Percentiles rank a stretch among this genome's conserved stretches.
Evolutionary conservation across 2,329 filamentous ascomycete genomes (phyloP).

Genomic region (Arthrobotrys entomopaga): DNA sequence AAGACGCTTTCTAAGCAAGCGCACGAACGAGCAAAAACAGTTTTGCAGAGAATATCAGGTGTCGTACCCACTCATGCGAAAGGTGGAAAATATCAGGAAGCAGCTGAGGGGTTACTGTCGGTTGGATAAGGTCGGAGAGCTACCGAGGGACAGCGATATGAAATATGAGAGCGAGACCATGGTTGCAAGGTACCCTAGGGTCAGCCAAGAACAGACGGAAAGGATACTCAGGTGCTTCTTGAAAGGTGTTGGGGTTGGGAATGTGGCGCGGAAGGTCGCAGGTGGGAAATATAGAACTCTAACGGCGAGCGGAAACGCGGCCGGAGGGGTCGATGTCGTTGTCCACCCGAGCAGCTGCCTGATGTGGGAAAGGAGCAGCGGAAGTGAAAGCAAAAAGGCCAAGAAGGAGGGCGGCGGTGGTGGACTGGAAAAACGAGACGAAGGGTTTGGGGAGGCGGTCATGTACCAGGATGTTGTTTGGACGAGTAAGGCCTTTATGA

Average conservation of each 20-base stretch:
- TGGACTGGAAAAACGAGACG: constrained; percentile 57
- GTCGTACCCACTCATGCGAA: constrained; percentile 46
- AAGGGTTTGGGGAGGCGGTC: constrained; percentile 64
- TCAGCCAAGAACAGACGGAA: constrained; percentile 62
- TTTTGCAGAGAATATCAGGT: constrained; percentile 57
- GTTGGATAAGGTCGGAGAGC: constrained; percentile 38
- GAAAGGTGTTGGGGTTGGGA: constrained; percentile 68
- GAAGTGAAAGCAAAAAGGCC: constrained; percentile 26
- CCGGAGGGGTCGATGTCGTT: constrained; percentile 63
- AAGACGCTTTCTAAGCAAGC: constrained; percentile 55
- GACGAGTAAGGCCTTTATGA: constrained; percentile 67
- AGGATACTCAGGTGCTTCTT: constrained; percentile 71
- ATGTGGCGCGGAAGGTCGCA: constrained; percentile 71
- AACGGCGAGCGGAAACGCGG: constrained; percentile 61
- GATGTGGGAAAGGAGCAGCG: constrained; percentile 60
- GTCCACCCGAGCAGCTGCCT: constrained; percentile 68
- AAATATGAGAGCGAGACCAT: constrained; percentile 53
- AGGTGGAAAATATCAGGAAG: constrained; percentile 52
- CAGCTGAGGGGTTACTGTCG: constrained; percentile 53
- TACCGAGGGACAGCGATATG: constrained; percentile 46
- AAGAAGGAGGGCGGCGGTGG: constrained; percentile 32
- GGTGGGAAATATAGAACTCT: constrained; percentile 69
- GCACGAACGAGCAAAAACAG: constrained; percentile 56
- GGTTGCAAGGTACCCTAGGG: constrained; percentile 42
- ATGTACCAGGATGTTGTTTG: constrained; percentile 69